These are phyloP conservation scores for Cairneyella variabilis DNA, from an alignment of 495 filamentous ascomycete species.

Conservation along the genomic window DNA sequence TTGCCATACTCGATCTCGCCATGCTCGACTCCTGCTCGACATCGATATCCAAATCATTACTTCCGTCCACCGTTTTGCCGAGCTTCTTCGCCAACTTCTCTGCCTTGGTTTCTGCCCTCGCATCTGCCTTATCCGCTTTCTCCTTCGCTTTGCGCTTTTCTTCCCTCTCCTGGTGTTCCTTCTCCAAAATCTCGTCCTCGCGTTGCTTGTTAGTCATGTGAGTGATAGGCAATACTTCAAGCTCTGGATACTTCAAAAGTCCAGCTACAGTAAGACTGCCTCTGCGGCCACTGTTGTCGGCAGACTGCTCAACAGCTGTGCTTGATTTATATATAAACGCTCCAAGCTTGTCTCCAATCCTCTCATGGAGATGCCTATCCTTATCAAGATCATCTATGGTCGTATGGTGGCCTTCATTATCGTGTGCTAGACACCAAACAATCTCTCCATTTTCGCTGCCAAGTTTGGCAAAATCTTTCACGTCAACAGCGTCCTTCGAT, in stretches of 20 bases:
- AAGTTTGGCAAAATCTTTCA: slow-evolving; percentile 20
- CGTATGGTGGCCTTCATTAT: slow-evolving; percentile 17
- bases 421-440: slow-evolving; percentile 17
- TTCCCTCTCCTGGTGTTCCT: background rate
- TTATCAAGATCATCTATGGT: slow-evolving; percentile 1
- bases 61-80: too few relatives aligned
- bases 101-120: background rate
- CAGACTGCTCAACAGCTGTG: slow-evolving; percentile 4
- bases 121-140: background rate
- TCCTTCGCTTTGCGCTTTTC: background rate
- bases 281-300: slow-evolving; percentile 11
- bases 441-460: slow-evolving; percentile 8
- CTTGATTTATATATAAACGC: slow-evolving; percentile 7
- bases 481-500: slow-evolving; percentile 6
- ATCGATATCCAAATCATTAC: background rate
- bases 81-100: too few relatives aligned
- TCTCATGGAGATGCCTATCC: slow-evolving; percentile 6
- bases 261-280: slow-evolving; percentile 13
- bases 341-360: background rate
- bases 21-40: background rate
- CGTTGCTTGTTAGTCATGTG: background rate
- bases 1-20: background rate
- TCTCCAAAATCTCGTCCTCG: background rate
- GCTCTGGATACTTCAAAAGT: slow-evolving; percentile 23
- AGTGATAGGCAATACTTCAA: slow-evolving; percentile 16